phyloP scores from a whole-genome alignment of 257 asterid genomes.

The Jaltomata sinuosa region DNA sequence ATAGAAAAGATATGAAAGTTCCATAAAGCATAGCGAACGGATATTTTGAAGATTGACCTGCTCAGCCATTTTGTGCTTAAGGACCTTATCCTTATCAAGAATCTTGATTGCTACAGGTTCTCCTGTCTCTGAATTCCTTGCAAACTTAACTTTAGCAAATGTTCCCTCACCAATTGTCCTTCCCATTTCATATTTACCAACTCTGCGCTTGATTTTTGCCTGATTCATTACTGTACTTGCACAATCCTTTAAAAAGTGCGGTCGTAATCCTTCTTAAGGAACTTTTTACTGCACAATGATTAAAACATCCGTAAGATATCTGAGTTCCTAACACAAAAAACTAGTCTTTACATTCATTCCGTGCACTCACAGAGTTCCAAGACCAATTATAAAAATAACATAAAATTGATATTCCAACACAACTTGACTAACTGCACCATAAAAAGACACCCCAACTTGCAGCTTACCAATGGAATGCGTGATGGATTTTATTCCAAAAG shows the following conservation, averaged over 20 bases:
- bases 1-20: not conserved
- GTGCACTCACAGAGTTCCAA: not conserved
- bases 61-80: constrained; percentile 90
- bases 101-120: constrained; percentile 79
- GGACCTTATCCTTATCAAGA: constrained; percentile 88
- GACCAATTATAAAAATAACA: not conserved
- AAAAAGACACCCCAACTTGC: not conserved
- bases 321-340: not conserved
- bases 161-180: constrained; percentile 95
- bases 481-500: not conserved
- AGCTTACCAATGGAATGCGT: not conserved
- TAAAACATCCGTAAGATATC: not conserved
- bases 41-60: constrained; percentile 38
- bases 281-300: constrained; percentile 20
- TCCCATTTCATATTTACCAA: constrained; percentile 88
- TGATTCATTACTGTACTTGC: constrained; percentile 41
- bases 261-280: not conserved
- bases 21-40: not conserved
- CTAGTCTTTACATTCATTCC: not conserved
- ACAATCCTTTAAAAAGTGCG: not conserved
- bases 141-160: constrained; percentile 88
- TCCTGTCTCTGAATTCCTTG: constrained; percentile 71
- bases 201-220: constrained; percentile 51
- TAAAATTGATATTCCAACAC: not conserved
- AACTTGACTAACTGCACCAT: not conserved